These are phyloP conservation scores for Wallacemonas sp. DNA, from an alignment of 208 protist genomes.

Conservation along the genomic window DNA sequence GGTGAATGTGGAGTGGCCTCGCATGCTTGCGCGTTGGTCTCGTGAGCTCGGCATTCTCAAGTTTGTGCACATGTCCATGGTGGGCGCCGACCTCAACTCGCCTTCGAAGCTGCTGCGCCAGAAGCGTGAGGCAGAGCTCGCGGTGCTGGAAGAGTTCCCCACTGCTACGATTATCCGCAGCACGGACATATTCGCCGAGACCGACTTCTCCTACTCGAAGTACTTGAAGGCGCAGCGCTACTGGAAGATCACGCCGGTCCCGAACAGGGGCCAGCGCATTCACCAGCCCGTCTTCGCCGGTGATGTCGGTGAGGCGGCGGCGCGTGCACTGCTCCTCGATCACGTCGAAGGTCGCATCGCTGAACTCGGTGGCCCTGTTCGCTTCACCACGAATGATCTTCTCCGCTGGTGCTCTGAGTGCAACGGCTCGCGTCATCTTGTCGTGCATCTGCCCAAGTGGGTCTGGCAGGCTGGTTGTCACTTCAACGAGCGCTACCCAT, in stretches of 20 bases:
- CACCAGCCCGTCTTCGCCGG: slow-evolving; percentile 90
- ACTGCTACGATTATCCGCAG: slow-evolving; percentile 87
- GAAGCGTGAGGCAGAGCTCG: slow-evolving; percentile 82
- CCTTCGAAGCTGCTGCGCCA: slow-evolving; percentile 86
- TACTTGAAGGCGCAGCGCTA: slow-evolving; percentile 89
- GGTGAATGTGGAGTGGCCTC: slow-evolving; percentile 91
- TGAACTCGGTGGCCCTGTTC: slow-evolving; percentile 87
- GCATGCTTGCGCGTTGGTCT: slow-evolving; percentile 87
- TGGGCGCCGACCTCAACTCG: slow-evolving; percentile 84
- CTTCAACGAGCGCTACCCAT: slow-evolving; percentile 74
- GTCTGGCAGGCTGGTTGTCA: slow-evolving; percentile 63
- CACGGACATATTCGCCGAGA: slow-evolving; percentile 88
- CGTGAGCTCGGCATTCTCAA: slow-evolving; percentile 86
- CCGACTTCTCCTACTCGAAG: slow-evolving; percentile 87
- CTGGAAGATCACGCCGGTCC: slow-evolving; percentile 83
- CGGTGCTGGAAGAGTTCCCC: slow-evolving; percentile 91
- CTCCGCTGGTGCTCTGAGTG: slow-evolving; percentile 88
- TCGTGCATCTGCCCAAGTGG: slow-evolving; percentile 72
- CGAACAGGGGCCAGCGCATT: slow-evolving; percentile 82
- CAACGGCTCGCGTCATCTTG: slow-evolving; percentile 70
- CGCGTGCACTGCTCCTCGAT: slow-evolving; percentile 83
- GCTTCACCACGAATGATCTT: slow-evolving; percentile 88
- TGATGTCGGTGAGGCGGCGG: slow-evolving; percentile 80
- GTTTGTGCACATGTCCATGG: slow-evolving; percentile 90
- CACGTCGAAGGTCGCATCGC: slow-evolving; percentile 91